These are phyloP conservation scores for Colletotrichum shisoi DNA, from an alignment of 2,329 filamentous ascomycete genomes.

Conservation along the genomic window DNA sequence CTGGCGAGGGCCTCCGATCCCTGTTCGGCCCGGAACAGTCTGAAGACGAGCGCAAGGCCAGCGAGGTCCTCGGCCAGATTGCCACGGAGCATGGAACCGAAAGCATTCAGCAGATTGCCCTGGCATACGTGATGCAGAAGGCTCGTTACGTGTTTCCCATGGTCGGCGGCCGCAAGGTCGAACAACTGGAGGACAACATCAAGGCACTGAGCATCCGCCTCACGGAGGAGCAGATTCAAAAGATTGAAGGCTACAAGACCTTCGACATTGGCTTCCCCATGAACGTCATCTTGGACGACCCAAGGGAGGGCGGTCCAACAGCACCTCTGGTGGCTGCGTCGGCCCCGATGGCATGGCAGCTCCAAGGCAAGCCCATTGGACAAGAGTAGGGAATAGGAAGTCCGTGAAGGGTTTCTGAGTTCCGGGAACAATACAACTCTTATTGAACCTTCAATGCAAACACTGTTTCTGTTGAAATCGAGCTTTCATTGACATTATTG, in stretches of 20 bases:
- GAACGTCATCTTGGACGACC: constrained; percentile 50
- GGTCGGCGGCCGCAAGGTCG: constrained; percentile 60
- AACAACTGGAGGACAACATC: constrained; percentile 64
- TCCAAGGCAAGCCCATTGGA: constrained; percentile 31
- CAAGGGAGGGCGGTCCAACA: constrained; percentile 36
- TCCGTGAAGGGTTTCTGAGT: neutral
- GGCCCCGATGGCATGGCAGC: constrained; percentile 35
- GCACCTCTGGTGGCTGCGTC: constrained; percentile 24
- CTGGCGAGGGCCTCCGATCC: constrained; percentile 52
- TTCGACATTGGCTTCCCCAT: constrained; percentile 67
- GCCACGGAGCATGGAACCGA: constrained; percentile 63
- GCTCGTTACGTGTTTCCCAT: constrained; percentile 62
- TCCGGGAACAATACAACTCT: neutral
- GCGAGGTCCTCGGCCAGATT: constrained; percentile 66
- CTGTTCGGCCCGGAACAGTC: constrained; percentile 48
- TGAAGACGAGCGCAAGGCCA: constrained; percentile 61
- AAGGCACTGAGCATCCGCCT: constrained; percentile 60
- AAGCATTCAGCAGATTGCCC: constrained; percentile 65
- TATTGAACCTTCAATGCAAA: neutral
- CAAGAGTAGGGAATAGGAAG: constrained; percentile 1
- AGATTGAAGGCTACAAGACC: constrained; percentile 60
- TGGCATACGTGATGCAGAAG: constrained; percentile 63
- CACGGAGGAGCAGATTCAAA: constrained; percentile 60
- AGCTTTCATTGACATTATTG: neutral
- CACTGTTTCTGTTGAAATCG: neutral